A percentile compares a stretch with the other conserved stretches of the same genome.
These are phyloP conservation scores for Penicillium nucicola DNA, from an alignment of 495 filamentous ascomycete genomes.

Conservation along the genomic window DNA sequence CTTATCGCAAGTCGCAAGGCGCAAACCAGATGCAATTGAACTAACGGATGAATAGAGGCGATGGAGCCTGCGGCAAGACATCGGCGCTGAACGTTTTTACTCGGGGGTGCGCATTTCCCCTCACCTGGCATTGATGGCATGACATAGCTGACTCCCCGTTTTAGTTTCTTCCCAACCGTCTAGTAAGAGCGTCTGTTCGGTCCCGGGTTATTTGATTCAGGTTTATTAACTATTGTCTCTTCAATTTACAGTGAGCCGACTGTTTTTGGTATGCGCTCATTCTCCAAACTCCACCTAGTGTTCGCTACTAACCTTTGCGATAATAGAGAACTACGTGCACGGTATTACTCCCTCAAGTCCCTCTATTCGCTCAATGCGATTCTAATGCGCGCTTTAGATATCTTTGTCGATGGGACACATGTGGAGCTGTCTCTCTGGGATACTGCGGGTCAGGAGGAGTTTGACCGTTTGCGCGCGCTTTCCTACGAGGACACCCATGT, in stretches of 20 bases:
- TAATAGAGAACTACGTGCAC: conserved; percentile 93
- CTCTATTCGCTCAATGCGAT: not conserved
- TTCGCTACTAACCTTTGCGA: conserved; percentile 8
- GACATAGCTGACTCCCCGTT: conserved; percentile 17
- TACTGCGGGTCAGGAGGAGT: conserved; percentile 98
- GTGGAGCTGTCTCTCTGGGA: conserved; percentile 98
- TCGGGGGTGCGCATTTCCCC: conserved; percentile 65
- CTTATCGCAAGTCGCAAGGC: not conserved
- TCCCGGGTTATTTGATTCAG: not conserved
- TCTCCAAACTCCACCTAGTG: not conserved
- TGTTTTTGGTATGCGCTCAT: conserved; percentile 67
- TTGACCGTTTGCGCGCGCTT: conserved; percentile 90
- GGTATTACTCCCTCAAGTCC: conserved; percentile 54
- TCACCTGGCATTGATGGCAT: not conserved
- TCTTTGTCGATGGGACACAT: conserved; percentile 94
- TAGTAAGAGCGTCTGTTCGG: conserved; percentile 55
- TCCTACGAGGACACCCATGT: conserved; percentile 98
- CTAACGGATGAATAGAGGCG: conserved; percentile 60
- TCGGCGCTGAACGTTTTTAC: conserved; percentile 98
- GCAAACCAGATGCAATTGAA: not conserved
- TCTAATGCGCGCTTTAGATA: conserved; percentile 57
- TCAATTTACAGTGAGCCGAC: conserved; percentile 70
- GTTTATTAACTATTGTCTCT: conserved; percentile 24
- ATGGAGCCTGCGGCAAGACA: conserved; percentile 97
- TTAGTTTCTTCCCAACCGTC: conserved; percentile 93